These are phyloP conservation scores for Ophiostoma sp. DNA, from an alignment of 2,329 filamentous ascomycete species.

Conservation along the genomic window DNA sequence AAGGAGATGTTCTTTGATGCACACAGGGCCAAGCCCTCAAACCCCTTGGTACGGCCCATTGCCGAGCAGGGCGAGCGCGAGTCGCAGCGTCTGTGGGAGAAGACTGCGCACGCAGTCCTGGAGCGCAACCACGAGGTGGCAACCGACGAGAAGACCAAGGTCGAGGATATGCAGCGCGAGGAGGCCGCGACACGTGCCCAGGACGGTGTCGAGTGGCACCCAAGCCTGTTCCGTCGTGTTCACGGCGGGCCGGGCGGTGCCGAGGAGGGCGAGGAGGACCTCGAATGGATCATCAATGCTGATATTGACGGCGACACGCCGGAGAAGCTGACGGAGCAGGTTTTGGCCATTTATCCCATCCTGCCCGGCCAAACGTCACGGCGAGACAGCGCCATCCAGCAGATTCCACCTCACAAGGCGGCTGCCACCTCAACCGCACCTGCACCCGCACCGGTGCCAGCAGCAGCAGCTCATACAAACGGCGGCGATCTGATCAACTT, in stretches of 20 bases:
- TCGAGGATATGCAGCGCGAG: conserved; percentile 86
- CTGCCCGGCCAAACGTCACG: conserved; percentile 64
- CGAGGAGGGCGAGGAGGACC: conserved; percentile 77
- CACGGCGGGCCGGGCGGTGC: conserved; percentile 62
- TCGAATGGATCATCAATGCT: conserved; percentile 93
- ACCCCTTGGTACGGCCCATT: conserved; percentile 67
- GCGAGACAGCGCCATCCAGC: conserved; percentile 52
- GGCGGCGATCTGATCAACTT: conserved; percentile 53
- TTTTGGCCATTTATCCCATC: conserved; percentile 80
- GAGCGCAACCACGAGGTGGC: conserved; percentile 80
- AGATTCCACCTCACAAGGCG: conserved; percentile 34
- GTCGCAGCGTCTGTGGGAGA: conserved; percentile 80
- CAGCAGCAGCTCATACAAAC: conserved; percentile 17
- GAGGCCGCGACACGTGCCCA: conserved; percentile 76
- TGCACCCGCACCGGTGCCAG: conserved; percentile 23
- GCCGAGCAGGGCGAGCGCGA: conserved; percentile 85
- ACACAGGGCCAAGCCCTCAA: conserved; percentile 66
- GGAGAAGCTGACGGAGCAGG: conserved; percentile 69
- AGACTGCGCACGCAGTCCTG: conserved; percentile 74
- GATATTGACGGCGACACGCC: conserved; percentile 62
- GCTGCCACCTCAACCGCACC: conserved; percentile 23
- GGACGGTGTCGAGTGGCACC: conserved; percentile 79
- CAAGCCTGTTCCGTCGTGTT: conserved; percentile 74
- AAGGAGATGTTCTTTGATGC: conserved; percentile 90
- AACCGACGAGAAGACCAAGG: conserved; percentile 92